Evolutionary conservation across 2,329 filamentous ascomycete genomes (phyloP), one percentile per base, ranked within the genome.

Genomic region (Chaetomium sp.): DNA sequence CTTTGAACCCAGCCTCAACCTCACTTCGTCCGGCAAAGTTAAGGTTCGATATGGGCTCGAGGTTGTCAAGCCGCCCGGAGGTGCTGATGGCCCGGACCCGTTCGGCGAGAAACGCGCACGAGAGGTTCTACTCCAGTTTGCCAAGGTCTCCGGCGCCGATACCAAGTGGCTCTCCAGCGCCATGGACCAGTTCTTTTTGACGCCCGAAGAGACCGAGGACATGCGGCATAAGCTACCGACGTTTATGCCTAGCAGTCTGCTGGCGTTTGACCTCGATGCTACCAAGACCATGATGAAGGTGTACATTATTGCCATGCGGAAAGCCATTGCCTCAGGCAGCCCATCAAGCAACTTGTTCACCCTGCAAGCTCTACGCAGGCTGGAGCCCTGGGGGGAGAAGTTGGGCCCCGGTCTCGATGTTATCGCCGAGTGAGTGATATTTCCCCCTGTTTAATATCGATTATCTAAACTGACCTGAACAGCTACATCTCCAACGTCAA

Each of bases 1-100:
- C 33, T 49, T 49, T 10, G 52, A 54, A 40, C 52, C 52, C 45
- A 54, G 52, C 37, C 52, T 54, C 33, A 54, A 54, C 52, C 38
- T 54, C 38, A 54, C 52, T 3, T 44, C 45, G n/a, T 36, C 38
- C 14, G 19, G 19, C 52, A 54, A 54, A 38, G 46, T 14, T 46
- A 54, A 54, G 40, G 52, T 54, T 14, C 52, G 52, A 6, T 54
- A 54, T 46, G 46, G 33, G n/a, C 33, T 54, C 27, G 52, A 54
- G 46, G 52, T 49, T 2, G 52, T 54, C 9, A 54, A 54, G 40
- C 52, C 52, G 8, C n/a, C 33, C 11, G 38, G 45, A 3, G 38
- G 52, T 40, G 45, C 36, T 6, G 34, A 54, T 5, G 45, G 46
- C 3, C 40, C 49, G 45, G 52, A 54, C 46, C 52, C 52, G 8